Base-by-base conservation (phyloP, 768 basidiomycete genomes). In the Psilocybe cyanescens region DNA sequence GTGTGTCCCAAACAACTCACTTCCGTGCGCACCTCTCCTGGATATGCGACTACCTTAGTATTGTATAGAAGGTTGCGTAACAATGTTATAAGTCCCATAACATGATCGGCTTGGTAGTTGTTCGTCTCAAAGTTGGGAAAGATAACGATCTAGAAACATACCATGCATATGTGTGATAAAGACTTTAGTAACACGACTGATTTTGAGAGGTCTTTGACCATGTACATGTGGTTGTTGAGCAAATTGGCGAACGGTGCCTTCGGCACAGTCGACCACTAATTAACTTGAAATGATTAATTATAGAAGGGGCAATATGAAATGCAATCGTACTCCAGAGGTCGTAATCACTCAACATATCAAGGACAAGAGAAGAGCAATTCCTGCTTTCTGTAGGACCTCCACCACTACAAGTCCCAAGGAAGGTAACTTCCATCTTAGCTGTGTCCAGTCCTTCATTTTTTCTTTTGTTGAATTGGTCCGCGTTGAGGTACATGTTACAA, bases 161-260 rank as follows among this genome's bases (percentile, higher is more conserved):
- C 93, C 85, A 68, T 95, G 93, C 85, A 94, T 87, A 67, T 94
- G 94, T 1, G 93, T 94, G 55, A 95, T 79, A 71, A 95, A 94
- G 47, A 95, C 82, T 68, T 89, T 91, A 2, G 75, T 74, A 30
- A 94, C 78, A 59, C 76, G 83, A 37, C 70, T 78, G 16, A 80
- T 68, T 67, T 78, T 81, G 58, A 86, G 67, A 33, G 6, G 51
- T n/a, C 52, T 68, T 67, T 44, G 68, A 66, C 51, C 63, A 72
- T 57, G 45, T 63, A 63, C 66, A 67, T 33, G 66, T 57, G 86
- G 85, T 60, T 90, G 87, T 4, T 76, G 73, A 16, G 77, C 74
- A 64, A 93, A 87, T 69, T 94, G 91, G 29, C 89, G 79, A 12
- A 83, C 75, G 11, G 91, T 92, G 37, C 92, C 92, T 74, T 93